A percentile compares a stretch with the other conserved stretches of the same genome.
Conservation (phyloP, 2,329 filamentous ascomycete genomes). For the Phaeophleospora eucalypticola region DNA sequence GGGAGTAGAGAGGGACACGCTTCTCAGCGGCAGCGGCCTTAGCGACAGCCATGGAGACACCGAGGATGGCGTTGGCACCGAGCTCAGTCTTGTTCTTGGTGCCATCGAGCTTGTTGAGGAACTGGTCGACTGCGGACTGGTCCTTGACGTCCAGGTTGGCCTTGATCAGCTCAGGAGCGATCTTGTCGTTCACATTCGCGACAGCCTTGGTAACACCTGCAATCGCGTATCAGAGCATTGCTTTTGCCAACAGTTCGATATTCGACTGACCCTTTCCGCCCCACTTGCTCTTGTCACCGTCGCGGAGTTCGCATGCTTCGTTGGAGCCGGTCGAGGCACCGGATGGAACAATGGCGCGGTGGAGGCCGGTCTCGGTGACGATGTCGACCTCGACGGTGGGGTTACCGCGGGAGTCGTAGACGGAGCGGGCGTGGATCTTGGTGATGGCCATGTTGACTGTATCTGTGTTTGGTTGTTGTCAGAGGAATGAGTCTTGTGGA, state of each 20-base stretch:
- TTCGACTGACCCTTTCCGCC: slow-evolving; percentile 47
- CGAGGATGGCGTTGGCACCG: slow-evolving; percentile 58
- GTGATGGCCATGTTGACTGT: slow-evolving; percentile 65
- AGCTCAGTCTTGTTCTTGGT: slow-evolving; percentile 57
- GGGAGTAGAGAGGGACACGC: slow-evolving; percentile 54
- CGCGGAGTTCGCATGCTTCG: slow-evolving; percentile 52
- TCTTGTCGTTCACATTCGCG: slow-evolving; percentile 52
- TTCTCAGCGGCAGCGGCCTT: slow-evolving; percentile 55
- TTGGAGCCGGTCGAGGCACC: slow-evolving; percentile 79
- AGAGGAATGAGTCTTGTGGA: background rate
- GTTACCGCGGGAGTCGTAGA: slow-evolving; percentile 97
- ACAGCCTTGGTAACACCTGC: slow-evolving; percentile 53
- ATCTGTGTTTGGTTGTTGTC: background rate
- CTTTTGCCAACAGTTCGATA: background rate
- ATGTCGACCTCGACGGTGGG: slow-evolving; percentile 98
- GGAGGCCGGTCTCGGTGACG: slow-evolving; percentile 90
- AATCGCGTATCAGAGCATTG: background rate
- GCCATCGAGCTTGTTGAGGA: slow-evolving; percentile 54
- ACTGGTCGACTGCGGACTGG: slow-evolving; percentile 51
- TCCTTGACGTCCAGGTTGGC: slow-evolving; percentile 53
- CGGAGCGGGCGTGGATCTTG: slow-evolving; percentile 64
- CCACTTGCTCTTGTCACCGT: slow-evolving; percentile 52
- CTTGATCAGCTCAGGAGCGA: slow-evolving; percentile 53
- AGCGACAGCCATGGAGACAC: slow-evolving; percentile 57
- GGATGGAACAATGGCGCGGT: slow-evolving; percentile 95